Evolutionary conservation across 148 eudicot genomes (phyloP).

Genomic region (Chenopodium formosanum): DNA sequence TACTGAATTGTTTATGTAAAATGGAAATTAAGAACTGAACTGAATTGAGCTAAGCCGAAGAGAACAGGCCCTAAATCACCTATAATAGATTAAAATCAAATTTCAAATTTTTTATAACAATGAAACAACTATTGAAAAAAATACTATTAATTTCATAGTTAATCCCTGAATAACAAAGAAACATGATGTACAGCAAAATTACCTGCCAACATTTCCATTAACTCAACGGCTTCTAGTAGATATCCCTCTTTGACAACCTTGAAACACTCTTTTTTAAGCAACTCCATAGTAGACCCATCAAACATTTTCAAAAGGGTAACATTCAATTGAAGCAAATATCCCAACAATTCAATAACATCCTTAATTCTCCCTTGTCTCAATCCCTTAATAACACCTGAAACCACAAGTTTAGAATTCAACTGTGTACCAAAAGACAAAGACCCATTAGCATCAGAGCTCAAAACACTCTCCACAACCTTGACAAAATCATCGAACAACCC

Average conservation of each 20-base stretch:
- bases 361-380: slow-evolving; percentile 39
- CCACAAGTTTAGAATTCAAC: slow-evolving; percentile 42
- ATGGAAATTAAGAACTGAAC: no score
- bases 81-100: no score
- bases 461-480: slow-evolving; percentile 42
- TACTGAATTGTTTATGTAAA: no score
- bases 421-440: slow-evolving; percentile 29
- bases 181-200: neutral
- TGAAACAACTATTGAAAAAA: no score
- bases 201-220: slow-evolving; percentile 68
- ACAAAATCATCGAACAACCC: slow-evolving; percentile 57
- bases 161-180: no score
- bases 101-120: no score
- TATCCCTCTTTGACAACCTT: slow-evolving; percentile 32
- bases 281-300: slow-evolving; percentile 44
- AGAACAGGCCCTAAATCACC: no score
- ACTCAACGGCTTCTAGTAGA: slow-evolving; percentile 42
- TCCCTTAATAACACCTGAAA: slow-evolving; percentile 39
- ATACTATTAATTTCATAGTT: no score
- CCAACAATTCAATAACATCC: slow-evolving; percentile 40
- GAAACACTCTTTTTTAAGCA: slow-evolving; percentile 42
- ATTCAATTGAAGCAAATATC: slow-evolving; percentile 46
- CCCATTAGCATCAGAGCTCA: slow-evolving; percentile 31
- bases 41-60: no score
- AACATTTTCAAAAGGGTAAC: slow-evolving; percentile 45